Percentiles rank a stretch among this genome's conserved stretches.
Evolutionary conservation across 2,329 filamentous ascomycete genomes (phyloP).

Genomic region (Colletotrichum incanum): DNA sequence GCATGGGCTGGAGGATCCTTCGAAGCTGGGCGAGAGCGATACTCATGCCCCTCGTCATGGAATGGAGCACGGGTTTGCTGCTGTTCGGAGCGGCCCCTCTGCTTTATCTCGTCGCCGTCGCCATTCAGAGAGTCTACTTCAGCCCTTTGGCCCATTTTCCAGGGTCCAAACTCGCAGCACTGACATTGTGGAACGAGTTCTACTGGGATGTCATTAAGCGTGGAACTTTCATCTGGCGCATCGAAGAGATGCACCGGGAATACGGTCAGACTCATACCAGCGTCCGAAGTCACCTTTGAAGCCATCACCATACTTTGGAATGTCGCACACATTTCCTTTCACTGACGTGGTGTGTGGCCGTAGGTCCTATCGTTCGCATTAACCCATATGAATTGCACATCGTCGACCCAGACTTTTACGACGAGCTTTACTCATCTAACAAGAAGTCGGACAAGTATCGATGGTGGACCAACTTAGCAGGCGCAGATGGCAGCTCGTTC

Average conservation of each 20-base stretch:
- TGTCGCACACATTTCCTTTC: fast-evolving
- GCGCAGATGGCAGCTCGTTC: constrained; percentile 46
- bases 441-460: constrained; percentile 44
- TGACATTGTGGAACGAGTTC: constrained; percentile 51
- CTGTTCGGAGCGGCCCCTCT: constrained; percentile 37
- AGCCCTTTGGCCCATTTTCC: constrained; percentile 40
- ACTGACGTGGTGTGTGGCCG: not conserved
- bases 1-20: not conserved
- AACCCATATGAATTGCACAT: constrained; percentile 52
- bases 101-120: not conserved
- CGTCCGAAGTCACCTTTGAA: not conserved
- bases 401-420: constrained; percentile 50
- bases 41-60: not conserved
- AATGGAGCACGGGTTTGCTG: constrained; percentile 29
- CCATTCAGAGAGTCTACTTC: constrained; percentile 9
- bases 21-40: not conserved
- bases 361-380: constrained; percentile 52
- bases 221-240: constrained; percentile 53
- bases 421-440: constrained; percentile 47
- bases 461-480: constrained; percentile 42
- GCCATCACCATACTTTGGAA: not conserved
- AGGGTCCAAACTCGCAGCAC: constrained; percentile 52
- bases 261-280: constrained; percentile 48
- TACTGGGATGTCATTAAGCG: constrained; percentile 53
- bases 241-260: constrained; percentile 52